Percentiles rank a stretch among this genome's conserved stretches.
phyloP scores from a whole-genome alignment of 2,329 filamentous ascomycete genomes.

The Colletotrichum sp. region DNA sequence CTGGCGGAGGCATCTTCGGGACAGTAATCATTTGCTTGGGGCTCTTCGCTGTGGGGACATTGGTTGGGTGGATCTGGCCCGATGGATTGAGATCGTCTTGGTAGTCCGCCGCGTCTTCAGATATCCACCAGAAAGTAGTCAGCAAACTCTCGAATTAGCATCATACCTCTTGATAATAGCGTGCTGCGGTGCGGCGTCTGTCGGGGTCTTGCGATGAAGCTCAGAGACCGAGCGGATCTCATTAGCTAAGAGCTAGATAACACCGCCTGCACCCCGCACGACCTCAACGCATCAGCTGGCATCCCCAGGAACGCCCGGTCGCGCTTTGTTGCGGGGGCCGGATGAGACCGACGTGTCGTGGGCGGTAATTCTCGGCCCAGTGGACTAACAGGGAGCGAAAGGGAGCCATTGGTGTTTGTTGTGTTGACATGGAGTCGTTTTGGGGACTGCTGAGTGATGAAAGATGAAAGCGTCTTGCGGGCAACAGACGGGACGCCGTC shows the following conservation, averaged over 20 bases:
- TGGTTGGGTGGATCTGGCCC: conserved; percentile 14
- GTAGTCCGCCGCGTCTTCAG: neutral
- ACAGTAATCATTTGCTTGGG: neutral
- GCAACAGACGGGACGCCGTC: neutral
- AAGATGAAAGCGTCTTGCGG: neutral
- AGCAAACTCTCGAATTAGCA: neutral
- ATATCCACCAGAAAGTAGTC: neutral
- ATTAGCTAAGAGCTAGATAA: conserved; percentile 16
- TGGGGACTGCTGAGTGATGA: neutral
- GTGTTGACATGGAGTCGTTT: neutral
- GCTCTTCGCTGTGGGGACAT: neutral
- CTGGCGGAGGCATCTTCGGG: neutral
- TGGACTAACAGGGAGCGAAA: neutral
- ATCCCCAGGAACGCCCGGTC: conserved; percentile 5
- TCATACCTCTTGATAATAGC: neutral
- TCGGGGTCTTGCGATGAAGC: neutral
- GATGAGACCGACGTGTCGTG: neutral
- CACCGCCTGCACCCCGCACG: conserved; percentile 14
- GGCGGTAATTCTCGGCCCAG: conserved; percentile 2
- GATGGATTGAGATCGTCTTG: neutral
- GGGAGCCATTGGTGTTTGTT: neutral
- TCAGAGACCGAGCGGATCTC: neutral
- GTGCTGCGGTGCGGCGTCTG: neutral
- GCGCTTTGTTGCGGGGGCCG: conserved; percentile 6
- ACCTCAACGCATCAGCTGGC: conserved; percentile 1